Base-by-base conservation (phyloP, 164 flowering plant species). In the Vitis labrusca region DNA sequence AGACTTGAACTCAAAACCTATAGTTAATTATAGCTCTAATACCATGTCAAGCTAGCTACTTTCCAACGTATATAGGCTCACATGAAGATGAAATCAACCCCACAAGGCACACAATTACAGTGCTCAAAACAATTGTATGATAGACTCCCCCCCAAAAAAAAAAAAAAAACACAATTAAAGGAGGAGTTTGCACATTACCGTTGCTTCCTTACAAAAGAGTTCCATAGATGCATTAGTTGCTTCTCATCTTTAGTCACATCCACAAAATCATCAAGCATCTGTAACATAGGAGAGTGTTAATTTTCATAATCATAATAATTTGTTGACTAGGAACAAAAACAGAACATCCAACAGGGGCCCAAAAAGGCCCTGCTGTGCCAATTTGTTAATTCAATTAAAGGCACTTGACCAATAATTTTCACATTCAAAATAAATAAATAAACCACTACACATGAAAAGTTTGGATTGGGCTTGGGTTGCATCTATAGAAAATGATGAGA, bases 231-330 rank as follows among this genome's bases (percentile, higher is more conserved):
- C 99, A 94, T 94, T 73, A 91, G 80, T 73, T 83, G 89, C 82
- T 92, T 94, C 81, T 94, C 99, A 79, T 88, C 94, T 75, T 83
- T 88, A 64, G 93, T 86, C 19, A 92, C 98, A 78, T 92, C 98
- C 58, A 92, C 94, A 83, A 94, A 94, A 78, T 94, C 98, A 85
- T 94, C 99, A 76, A 94, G 97, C 97, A 94, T 85, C 99, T 94
- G 92, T 79, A 83, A 59, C 61, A 68, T 29, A 61, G 10, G 10
- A 76, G n/a, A 5, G 3, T 12, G 23, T 55, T 53, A 72, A 27
- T 52, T 53, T 11, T 13, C 13, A 14, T 53, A 14, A 53, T n/a
- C 56, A 5, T 53, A 53, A 13, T 14, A 14, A 53, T 53, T 53
- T n/a, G 5, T n/a, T 13, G n/a, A 58, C 5, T n/a, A 23, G 9